Conservation (phyloP, 176 grass and related monocot species). For the Metroxylon sagu region DNA sequence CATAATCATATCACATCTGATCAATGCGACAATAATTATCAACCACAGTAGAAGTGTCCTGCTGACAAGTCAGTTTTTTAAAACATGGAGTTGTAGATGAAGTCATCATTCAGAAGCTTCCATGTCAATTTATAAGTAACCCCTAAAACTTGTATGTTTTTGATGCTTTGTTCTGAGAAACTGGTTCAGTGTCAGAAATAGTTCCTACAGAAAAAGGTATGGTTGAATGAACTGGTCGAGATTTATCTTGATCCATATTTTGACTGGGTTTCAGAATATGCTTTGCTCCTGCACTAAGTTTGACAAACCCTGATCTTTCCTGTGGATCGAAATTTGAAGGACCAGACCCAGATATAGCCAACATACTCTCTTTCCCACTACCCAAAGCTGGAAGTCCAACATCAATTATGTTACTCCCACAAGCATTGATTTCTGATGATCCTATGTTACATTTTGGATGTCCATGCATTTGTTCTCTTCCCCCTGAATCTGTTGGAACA, state of each 20-base stretch:
- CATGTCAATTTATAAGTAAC: too few species aligned
- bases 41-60: too few species aligned
- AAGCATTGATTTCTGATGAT: too few species aligned
- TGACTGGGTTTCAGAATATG: conserved; percentile 44
- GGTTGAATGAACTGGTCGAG: conserved; percentile 34
- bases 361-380: conserved; percentile 6
- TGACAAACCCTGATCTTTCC: conserved; percentile 36
- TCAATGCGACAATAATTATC: too few species aligned
- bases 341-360: conserved; percentile 14
- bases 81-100: too few species aligned
- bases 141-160: conserved; percentile 14
- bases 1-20: too few species aligned
- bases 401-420: too few species aligned
- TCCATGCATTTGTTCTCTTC: too few species aligned
- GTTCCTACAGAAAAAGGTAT: conserved; percentile 18
- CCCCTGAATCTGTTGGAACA: too few species aligned
- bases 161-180: conserved; percentile 17
- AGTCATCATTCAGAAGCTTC: too few species aligned
- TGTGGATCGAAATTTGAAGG: conserved; percentile 4
- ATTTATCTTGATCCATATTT: conserved; percentile 16
- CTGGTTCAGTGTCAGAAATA: conserved; percentile 7
- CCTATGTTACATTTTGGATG: too few species aligned
- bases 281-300: conserved; percentile 37
- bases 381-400: background rate
- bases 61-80: too few species aligned